Evolutionary conservation across 2,329 filamentous ascomycete species (phyloP), one percentile per base, ranked within the genome.

Genomic region (Monilinia fructicola): DNA sequence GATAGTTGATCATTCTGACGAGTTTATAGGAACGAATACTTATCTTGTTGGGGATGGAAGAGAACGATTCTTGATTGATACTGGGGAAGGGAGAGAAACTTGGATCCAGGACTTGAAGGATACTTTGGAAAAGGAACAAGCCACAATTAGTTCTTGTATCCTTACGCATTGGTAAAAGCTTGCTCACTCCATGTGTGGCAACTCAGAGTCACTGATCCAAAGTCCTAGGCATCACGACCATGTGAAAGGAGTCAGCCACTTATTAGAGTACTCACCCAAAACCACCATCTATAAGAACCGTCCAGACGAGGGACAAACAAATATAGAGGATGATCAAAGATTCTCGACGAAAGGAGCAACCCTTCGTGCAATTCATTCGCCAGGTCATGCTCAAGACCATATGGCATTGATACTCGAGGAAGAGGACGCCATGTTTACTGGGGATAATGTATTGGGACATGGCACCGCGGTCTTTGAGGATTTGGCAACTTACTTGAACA

Each of bases 381-480:
- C 89, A 0, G 89, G 94, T 0, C 93, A 97, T 76, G 90, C 93
- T 0, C 81, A 81, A 3, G 93, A 97, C 74, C 94, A 97, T 76
- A 89, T 93, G 83, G 86, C 84, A 23, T 89, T 97, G 71, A 77
- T 93, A 6, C 78, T 96, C 5, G 84, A 88, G 55, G 91, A 96
- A 73, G 84, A 96, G 74, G 84, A 92, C 72, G 89, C 91, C 52
- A 87, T 97, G 80, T 95, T 97, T 77, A 96, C 92, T 0, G 93
- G 90, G 9, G 93, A 97, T 78, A 96, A 94, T 75, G 89, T 97
- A 1, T 83, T 97, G 2, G 93, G 93, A 0, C 91, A 96, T 68
- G 92, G 92, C 16, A 96, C 91, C 2, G 88, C 90, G 4, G 91
- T 95, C 0, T 96, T 96, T 71, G 91, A 96, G 76, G 86, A 95